Evolutionary conservation across 2,329 filamentous ascomycete genomes (phyloP), one percentile per base, ranked within the genome.

Genomic region (Monosporascus sp.): DNA sequence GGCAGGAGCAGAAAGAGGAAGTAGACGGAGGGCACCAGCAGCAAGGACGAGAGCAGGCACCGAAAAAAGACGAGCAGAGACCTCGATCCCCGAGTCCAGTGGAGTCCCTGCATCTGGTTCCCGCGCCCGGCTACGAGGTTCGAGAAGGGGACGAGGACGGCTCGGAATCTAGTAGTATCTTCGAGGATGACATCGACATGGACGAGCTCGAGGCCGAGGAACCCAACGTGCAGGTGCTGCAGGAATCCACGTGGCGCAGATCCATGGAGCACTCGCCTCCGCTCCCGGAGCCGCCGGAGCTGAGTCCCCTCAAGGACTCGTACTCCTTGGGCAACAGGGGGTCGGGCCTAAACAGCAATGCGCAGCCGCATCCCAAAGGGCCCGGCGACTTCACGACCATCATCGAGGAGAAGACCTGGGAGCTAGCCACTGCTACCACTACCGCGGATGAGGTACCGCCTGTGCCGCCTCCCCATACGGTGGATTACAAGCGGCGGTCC

Each of bases 301-400:
- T 79, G 47, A 78, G 73, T 47, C 81, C 82, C 1, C 69, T 85
- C 0, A 75, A 75, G 48, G 76, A 80, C 53, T 79, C 75, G 2
- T 69, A 70, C 11, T 73, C 77, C 1, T 77, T 78, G 0, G 80
- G 76, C 3, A 83, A 83, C 58, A 64, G 68, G 14, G 65, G 68
- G 14, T 59, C 55, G 2, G 52, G 50, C 57, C 72, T 63, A 54
- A 57, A 66, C 72, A 37, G 64, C 59, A 35, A 35, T 35, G 31
- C 38, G 54, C 62, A 55, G 51, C 58, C 17, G 61, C 46, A 59
- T 54, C 66, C 47, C 55, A 68, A 71, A 44, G 70, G 72, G 51
- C 67, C 66, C 2, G 72, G 71, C 6, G 72, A 76, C 14, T 77
- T 75, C 56, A 70, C 70, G 0, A 73, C 76, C 1, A 76, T 77